Evolutionary conservation across 495 filamentous ascomycete species (phyloP).

Genomic region (Pyrenula aspistea): DNA sequence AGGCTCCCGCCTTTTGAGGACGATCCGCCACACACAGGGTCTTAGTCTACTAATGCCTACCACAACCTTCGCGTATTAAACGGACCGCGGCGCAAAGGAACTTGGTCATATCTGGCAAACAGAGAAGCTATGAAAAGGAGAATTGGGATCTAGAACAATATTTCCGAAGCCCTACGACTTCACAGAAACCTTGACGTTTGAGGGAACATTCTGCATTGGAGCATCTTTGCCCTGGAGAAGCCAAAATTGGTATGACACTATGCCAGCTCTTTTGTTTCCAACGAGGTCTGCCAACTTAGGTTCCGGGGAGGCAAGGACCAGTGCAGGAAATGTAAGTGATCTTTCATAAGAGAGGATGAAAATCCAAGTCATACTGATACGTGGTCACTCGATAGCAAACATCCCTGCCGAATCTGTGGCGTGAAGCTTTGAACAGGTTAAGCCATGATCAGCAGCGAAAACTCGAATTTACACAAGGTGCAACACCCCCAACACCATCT

Average conservation of each 20-base stretch:
- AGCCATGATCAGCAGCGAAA: neutral
- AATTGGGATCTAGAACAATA: neutral
- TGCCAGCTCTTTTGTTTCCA: neutral
- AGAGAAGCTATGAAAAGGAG: neutral
- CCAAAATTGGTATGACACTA: neutral
- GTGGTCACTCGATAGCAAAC: neutral
- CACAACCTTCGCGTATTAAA: neutral
- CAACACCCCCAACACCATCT: neutral
- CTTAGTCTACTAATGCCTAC: neutral
- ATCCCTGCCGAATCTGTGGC: neutral
- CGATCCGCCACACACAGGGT: neutral
- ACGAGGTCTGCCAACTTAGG: neutral
- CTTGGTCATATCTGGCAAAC: neutral
- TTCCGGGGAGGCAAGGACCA: neutral
- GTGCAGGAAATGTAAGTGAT: neutral
- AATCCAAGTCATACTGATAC: neutral
- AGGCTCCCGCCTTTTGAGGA: neutral
- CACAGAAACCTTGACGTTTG: neutral
- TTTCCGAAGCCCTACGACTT: neutral
- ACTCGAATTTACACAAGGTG: neutral
- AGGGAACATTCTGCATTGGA: neutral
- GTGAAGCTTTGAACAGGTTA: neutral
- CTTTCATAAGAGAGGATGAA: neutral
- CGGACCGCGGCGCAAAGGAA: neutral
- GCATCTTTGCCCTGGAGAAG: neutral